Conservation (phyloP, 2,329 filamentous ascomycete genomes). For the Exophiala xenobiotica region DNA sequence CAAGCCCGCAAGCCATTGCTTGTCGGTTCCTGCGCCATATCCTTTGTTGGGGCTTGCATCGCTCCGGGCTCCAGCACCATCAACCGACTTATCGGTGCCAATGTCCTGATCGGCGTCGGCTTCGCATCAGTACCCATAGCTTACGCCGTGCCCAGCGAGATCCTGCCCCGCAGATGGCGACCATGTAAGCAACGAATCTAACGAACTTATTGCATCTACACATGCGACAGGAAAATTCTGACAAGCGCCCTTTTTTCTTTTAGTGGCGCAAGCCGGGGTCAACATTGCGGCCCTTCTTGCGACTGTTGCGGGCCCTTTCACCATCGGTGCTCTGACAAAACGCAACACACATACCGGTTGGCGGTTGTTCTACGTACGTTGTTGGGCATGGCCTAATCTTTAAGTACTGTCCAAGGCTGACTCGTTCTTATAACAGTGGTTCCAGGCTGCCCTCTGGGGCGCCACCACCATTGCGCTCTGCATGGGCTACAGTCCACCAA, state of each 20-base stretch:
- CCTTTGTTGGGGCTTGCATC: constrained; percentile 15
- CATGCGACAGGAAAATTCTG: not conserved
- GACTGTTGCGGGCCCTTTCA: constrained; percentile 5
- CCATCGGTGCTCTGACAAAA: constrained; percentile 16
- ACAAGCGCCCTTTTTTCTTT: not conserved
- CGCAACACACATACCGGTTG: constrained; percentile 9
- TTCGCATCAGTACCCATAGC: constrained; percentile 14
- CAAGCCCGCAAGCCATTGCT: constrained; percentile 19
- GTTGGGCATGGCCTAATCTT: not conserved
- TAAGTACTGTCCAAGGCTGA: not conserved
- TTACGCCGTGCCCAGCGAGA: constrained; percentile 19
- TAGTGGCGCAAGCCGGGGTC: constrained; percentile 16
- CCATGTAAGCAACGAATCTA: constrained; percentile 15
- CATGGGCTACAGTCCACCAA: constrained; percentile 16
- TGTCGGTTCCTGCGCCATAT: constrained; percentile 5
- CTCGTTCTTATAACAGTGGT: constrained; percentile 9
- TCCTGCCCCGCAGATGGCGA: constrained; percentile 20
- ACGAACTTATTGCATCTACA: not conserved
- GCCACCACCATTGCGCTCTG: constrained; percentile 7
- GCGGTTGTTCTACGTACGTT: constrained; percentile 10
- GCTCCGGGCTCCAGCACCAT: constrained; percentile 13
- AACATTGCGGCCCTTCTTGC: constrained; percentile 7
- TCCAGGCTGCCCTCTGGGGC: constrained; percentile 15
- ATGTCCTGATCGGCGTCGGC: constrained; percentile 17
- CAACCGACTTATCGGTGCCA: constrained; percentile 12